Evolutionary conservation across 2,329 filamentous ascomycete species (phyloP), one percentile per base, ranked within the genome.

Genomic region (Capronia coronata): DNA sequence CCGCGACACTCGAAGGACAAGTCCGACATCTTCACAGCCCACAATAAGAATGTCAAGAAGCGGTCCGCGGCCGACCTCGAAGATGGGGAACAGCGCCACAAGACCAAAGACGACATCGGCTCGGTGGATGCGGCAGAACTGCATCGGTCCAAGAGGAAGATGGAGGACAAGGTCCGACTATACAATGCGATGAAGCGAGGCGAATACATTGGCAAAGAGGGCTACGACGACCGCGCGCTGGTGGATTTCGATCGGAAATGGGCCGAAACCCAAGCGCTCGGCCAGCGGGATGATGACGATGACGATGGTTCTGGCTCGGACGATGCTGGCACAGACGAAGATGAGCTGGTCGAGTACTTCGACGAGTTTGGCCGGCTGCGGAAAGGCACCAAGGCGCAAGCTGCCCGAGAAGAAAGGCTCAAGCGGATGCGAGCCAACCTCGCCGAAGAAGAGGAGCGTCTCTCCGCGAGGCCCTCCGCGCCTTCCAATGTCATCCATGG

Each of bases 211-310:
- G 74, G 46, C 2, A 52, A 54, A 46, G 48, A 49, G 7, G 53
- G 60, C 13, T 59, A 60, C 27, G 66, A 68, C 21, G 64, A 65
- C 13, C 76, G 77, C 48, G 47, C 66, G 54, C 77, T 94, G 21
- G 84, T 98, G 2, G 91, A 98, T 70, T 98, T 98, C 67, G 93
- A 97, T 68, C 77, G 84, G 53, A 98, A 97, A 71, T 97, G 93
- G 90, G 88, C 85, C 0, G 87, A 94, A 63, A 71, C 73, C 19
- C 73, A 82, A 47, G 49, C n/a, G 59, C 61, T 46, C 69, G 73
- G 50, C 3, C 7, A 3, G 29, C 7, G 3, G 54, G 71, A 72
- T 11, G 67, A 60, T 50, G 63, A 57, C 38, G 64, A 53, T 11
- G 64, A 65, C 16, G 63, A 49, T 3, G 32, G 59, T 11, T 65